phyloP scores from a whole-genome alignment of 83 land plant species.

The Larix sibirica region DNA sequence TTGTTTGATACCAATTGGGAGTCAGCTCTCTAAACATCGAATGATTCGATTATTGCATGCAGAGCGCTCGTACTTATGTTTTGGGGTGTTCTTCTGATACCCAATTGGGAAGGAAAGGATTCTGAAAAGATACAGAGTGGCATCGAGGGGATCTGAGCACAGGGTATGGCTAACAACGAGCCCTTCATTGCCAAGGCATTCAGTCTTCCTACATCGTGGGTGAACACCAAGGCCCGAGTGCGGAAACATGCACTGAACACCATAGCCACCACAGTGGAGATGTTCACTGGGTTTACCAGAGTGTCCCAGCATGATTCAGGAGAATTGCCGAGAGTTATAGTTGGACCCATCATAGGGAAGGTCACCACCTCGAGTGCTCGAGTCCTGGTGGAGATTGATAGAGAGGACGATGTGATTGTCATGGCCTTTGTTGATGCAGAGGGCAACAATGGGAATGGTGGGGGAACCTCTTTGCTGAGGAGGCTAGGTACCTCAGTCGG shows the following conservation, averaged over 20 bases:
- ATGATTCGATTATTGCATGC: too few relatives aligned
- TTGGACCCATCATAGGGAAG: slow-evolving; percentile 56
- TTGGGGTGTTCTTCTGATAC: too few relatives aligned
- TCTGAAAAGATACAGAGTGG: too few relatives aligned
- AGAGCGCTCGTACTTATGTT: too few relatives aligned
- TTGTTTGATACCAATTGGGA: too few relatives aligned
- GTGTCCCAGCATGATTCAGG: not conserved
- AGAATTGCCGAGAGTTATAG: slow-evolving; percentile 31
- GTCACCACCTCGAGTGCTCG: slow-evolving; percentile 41
- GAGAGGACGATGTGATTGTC: slow-evolving; percentile 14
- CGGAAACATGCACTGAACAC: slow-evolving; percentile 5
- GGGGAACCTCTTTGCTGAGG: slow-evolving; percentile 1
- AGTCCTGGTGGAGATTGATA: slow-evolving; percentile 33
- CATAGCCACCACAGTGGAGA: not conserved
- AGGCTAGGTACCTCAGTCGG: slow-evolving; percentile 10
- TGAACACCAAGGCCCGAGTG: slow-evolving; percentile 1
- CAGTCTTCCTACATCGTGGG: slow-evolving; percentile 9
- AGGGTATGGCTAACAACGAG: not conserved
- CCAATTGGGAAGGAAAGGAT: too few relatives aligned
- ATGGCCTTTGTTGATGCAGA: slow-evolving; percentile 11
- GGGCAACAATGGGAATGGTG: not conserved
- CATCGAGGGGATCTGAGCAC: not conserved
- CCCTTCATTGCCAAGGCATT: not conserved
- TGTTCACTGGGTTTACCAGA: not conserved
- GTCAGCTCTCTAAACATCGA: too few relatives aligned